phyloP scores from a whole-genome alignment of 164 flowering plant species.

The Brasenia schreberi region DNA sequence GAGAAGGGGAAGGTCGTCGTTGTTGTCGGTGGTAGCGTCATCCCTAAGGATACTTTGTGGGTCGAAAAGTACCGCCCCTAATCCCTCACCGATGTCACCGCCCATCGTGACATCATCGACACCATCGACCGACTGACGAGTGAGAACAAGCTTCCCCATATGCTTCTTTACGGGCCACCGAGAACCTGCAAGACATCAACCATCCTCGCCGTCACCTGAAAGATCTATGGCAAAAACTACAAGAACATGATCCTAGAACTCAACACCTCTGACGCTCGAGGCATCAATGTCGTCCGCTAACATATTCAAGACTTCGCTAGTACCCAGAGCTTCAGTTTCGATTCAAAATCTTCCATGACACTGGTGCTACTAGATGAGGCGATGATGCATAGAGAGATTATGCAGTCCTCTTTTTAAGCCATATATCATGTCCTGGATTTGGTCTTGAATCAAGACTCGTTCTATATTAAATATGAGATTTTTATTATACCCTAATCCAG shows the following conservation, averaged over 20 bases:
- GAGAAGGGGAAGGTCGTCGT: background rate
- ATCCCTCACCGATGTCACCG: constrained; percentile 93
- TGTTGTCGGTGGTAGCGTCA: background rate
- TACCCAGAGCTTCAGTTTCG: constrained; percentile 94
- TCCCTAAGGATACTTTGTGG: constrained; percentile 59
- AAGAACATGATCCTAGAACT: constrained; percentile 90
- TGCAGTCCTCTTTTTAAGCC: too few species aligned
- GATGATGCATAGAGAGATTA: constrained; percentile 92
- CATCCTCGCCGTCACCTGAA: constrained; percentile 85
- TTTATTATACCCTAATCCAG: too few species aligned
- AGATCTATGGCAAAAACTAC: constrained; percentile 67
- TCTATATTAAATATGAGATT: too few species aligned
- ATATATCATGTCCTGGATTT: too few species aligned
- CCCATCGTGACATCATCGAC: constrained; percentile 90
- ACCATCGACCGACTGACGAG: constrained; percentile 83
- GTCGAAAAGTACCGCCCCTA: constrained; percentile 98
- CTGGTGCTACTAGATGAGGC: constrained; percentile 89
- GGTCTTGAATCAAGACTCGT: too few species aligned
- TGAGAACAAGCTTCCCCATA: constrained; percentile 87
- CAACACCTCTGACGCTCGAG: constrained; percentile 93
- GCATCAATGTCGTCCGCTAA: constrained; percentile 85
- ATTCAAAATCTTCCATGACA: constrained; percentile 69
- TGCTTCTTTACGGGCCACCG: constrained; percentile 89
- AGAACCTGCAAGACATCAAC: constrained; percentile 98
- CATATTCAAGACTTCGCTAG: constrained; percentile 98